Conservation (phyloP, 768 basidiomycete genomes). For the Kwoniella heveanensis region DNA sequence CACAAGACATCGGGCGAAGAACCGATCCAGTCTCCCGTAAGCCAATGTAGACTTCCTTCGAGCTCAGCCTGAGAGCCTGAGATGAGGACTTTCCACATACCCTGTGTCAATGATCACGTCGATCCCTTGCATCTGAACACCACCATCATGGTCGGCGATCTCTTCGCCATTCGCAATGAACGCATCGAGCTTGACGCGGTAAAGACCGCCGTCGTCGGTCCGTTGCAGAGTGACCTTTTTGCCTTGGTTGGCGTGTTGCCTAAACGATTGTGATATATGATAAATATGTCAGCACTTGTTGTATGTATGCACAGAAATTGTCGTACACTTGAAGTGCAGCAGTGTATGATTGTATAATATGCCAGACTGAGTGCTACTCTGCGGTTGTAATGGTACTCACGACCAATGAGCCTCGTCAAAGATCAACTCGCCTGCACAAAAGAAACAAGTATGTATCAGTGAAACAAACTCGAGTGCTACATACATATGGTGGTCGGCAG, state of each 20-base stretch:
- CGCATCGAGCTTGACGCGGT: constrained; percentile 11
- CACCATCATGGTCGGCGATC: neutral
- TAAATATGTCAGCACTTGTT: too few relatives aligned
- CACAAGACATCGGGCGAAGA: neutral
- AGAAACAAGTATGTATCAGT: neutral
- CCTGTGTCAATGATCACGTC: constrained; percentile 19
- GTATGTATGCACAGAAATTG: too few relatives aligned
- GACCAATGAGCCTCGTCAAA: constrained; percentile 12
- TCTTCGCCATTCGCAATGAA: neutral
- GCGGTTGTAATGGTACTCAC: neutral
- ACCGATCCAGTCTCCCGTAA: too few relatives aligned
- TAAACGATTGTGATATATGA: too few relatives aligned
- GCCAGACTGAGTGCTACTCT: neutral
- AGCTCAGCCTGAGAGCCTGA: too few relatives aligned
- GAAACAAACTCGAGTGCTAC: too few relatives aligned
- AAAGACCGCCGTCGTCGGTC: constrained; percentile 6
- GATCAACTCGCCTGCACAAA: constrained; percentile 12
- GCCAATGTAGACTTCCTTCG: too few relatives aligned
- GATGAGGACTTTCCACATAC: constrained; percentile 4
- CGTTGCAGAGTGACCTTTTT: constrained; percentile 2
- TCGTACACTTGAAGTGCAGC: too few relatives aligned
- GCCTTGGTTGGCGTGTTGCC: constrained; percentile 12
- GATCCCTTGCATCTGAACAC: constrained; percentile 5
- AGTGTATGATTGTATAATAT: too few relatives aligned
- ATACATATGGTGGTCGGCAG: neutral